These are phyloP conservation scores for Phoma herbarum DNA, from an alignment of 2,329 filamentous ascomycete species.

Conservation along the genomic window DNA sequence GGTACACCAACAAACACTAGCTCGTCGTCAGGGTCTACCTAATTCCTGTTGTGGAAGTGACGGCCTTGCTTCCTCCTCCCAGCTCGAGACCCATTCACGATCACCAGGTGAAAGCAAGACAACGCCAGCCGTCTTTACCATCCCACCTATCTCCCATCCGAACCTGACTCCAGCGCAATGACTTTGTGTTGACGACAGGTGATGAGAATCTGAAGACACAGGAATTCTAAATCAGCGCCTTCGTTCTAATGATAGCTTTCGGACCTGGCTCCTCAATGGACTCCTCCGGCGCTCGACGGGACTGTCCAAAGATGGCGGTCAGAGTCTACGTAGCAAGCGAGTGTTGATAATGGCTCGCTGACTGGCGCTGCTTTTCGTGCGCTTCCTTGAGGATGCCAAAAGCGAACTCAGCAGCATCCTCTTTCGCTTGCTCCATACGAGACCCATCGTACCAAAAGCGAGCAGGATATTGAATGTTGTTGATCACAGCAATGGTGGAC, in stretches of 20 bases:
- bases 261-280: neutral
- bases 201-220: neutral
- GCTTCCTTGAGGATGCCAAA: constrained; percentile 36
- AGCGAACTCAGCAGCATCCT: constrained; percentile 50
- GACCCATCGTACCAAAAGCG: constrained; percentile 51
- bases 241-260: neutral
- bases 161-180: constrained; percentile 9
- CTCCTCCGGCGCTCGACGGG: neutral
- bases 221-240: neutral
- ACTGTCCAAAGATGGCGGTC: too few relatives aligned
- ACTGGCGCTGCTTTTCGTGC: constrained; percentile 32
- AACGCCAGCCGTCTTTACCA: neutral
- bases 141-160: neutral
- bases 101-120: neutral
- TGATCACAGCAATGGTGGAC: constrained; percentile 42
- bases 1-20: constrained; percentile 1
- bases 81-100: neutral
- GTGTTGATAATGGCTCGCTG: constrained; percentile 35
- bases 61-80: constrained; percentile 6
- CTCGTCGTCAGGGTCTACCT: constrained; percentile 4
- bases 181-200: neutral
- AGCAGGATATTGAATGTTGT: constrained; percentile 39
- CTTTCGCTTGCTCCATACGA: constrained; percentile 45
- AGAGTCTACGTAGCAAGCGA: constrained; percentile 8
- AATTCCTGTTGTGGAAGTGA: constrained; percentile 3